Conservation (phyloP, 2,329 filamentous ascomycete genomes). For the Neonectria sp. region DNA sequence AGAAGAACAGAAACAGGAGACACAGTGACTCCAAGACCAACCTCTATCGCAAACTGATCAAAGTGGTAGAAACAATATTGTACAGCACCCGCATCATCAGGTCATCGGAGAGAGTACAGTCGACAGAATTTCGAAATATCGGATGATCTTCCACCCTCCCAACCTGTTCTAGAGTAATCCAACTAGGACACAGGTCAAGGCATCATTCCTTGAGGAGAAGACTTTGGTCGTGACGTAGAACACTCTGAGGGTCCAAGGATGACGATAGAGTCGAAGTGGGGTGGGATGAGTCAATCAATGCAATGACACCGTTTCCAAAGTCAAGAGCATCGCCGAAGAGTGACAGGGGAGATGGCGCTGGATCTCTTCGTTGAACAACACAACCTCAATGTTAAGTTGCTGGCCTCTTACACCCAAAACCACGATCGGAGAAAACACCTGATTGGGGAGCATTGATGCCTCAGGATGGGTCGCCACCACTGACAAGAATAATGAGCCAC, state of each 20-base stretch:
- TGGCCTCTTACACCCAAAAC: slow-evolving; percentile 28
- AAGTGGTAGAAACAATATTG: slow-evolving; percentile 23
- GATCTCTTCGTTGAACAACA: slow-evolving; percentile 29
- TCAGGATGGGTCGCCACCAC: slow-evolving; percentile 33
- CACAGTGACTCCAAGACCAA: slow-evolving; percentile 12
- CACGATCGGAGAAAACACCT: slow-evolving; percentile 25
- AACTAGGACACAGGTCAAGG: slow-evolving; percentile 5
- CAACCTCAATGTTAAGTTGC: slow-evolving; percentile 34
- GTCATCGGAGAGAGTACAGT: background rate
- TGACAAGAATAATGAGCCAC: slow-evolving; percentile 10
- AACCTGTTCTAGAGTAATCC: background rate
- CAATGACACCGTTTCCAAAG: background rate
- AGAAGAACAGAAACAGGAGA: slow-evolving; percentile 1
- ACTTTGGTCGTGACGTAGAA: slow-evolving; percentile 1
- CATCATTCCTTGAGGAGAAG: slow-evolving; percentile 7
- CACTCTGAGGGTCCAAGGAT: background rate
- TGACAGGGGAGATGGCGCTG: slow-evolving; percentile 6
- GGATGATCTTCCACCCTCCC: slow-evolving; percentile 16
- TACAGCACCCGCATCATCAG: slow-evolving; percentile 13
- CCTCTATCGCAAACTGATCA: slow-evolving; percentile 18
- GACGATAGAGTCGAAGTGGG: background rate
- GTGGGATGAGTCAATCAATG: slow-evolving; percentile 4
- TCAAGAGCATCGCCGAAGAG: background rate
- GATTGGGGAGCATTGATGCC: slow-evolving; percentile 41
- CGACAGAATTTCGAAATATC: background rate